phyloP scores from a whole-genome alignment of 2,329 filamentous ascomycete genomes.

The Colletotrichum tanaceti region DNA sequence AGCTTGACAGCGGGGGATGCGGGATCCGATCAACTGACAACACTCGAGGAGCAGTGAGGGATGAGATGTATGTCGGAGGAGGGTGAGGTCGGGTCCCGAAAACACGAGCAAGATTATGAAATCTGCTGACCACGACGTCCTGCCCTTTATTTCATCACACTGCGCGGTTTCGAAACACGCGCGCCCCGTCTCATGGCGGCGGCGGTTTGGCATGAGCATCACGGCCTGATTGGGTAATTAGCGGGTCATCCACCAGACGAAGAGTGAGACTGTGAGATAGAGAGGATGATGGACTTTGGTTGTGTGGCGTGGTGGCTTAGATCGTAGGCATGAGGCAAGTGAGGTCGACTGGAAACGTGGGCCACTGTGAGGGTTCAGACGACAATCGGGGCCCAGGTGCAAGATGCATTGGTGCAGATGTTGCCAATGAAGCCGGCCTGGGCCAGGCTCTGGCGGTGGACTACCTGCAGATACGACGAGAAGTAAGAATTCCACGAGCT shows the following conservation, averaged over 20 bases:
- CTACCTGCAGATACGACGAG: constrained; percentile 55
- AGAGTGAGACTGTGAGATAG: too few relatives aligned
- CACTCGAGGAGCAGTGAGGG: not conserved
- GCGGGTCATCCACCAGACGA: not conserved
- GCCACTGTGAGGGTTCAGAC: constrained; percentile 37
- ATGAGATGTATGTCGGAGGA: constrained; percentile 14
- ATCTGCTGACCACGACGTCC: not conserved
- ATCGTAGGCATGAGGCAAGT: too few relatives aligned
- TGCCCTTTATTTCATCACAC: constrained; percentile 25
- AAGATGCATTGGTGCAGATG: constrained; percentile 52
- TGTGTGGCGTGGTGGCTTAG: too few relatives aligned
- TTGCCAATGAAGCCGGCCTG: constrained; percentile 48
- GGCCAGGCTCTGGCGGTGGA: constrained; percentile 46
- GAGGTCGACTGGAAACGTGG: too few relatives aligned
- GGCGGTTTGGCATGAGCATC: not conserved
- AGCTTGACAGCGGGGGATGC: not conserved
- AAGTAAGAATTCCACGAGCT: constrained; percentile 50
- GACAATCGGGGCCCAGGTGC: constrained; percentile 53
- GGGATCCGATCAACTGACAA: constrained; percentile 4
- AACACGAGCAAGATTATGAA: constrained; percentile 9
- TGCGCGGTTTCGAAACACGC: constrained; percentile 23
- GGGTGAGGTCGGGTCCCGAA: constrained; percentile 34
- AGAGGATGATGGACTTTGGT: too few relatives aligned
- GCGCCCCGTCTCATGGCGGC: constrained; percentile 8
- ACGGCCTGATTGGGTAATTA: constrained; percentile 8